phyloP scores from a whole-genome alignment of 2,329 filamentous ascomycete genomes.

The Westerdykella ornata region DNA sequence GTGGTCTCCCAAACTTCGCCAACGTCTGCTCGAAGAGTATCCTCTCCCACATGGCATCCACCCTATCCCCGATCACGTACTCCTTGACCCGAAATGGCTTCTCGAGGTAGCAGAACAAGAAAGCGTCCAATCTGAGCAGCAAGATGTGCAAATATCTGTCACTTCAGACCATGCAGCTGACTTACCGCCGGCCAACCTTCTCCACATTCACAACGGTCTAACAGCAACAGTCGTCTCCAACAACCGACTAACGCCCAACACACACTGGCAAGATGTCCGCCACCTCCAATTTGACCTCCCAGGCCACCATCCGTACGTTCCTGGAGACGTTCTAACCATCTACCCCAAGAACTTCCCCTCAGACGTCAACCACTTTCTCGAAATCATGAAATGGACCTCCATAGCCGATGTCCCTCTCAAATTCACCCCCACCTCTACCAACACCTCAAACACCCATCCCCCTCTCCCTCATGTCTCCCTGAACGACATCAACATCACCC shows the following conservation, averaged over 20 bases:
- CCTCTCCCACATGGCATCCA: constrained; percentile 61
- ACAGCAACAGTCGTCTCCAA: constrained; percentile 59
- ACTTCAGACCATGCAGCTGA: constrained; percentile 6
- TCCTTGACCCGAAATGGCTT: constrained; percentile 69
- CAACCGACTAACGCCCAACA: constrained; percentile 61
- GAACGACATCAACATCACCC: constrained; percentile 46
- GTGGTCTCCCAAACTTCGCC: constrained; percentile 65
- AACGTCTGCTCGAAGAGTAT: constrained; percentile 58
- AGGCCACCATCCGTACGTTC: constrained; percentile 47
- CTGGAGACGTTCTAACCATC: constrained; percentile 74
- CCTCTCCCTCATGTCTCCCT: constrained; percentile 37
- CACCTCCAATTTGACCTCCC: constrained; percentile 57
- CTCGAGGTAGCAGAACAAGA: constrained; percentile 39
- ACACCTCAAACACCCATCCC: constrained; percentile 33
- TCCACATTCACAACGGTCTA: constrained; percentile 54
- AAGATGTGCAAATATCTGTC: constrained; percentile 1
- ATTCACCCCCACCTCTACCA: constrained; percentile 38
- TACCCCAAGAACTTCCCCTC: constrained; percentile 79
- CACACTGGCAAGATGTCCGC: constrained; percentile 93
- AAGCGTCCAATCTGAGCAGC: constrained; percentile 1
- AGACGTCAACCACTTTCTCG: constrained; percentile 73
- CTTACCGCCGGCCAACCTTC: constrained; percentile 39
- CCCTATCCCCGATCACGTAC: constrained; percentile 66
- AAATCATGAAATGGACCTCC: constrained; percentile 68
- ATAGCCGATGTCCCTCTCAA: constrained; percentile 65